These are phyloP conservation scores for Vanderwaltozyma verrucispora DNA, from an alignment of 805 yeast species.

Conservation along the genomic window DNA sequence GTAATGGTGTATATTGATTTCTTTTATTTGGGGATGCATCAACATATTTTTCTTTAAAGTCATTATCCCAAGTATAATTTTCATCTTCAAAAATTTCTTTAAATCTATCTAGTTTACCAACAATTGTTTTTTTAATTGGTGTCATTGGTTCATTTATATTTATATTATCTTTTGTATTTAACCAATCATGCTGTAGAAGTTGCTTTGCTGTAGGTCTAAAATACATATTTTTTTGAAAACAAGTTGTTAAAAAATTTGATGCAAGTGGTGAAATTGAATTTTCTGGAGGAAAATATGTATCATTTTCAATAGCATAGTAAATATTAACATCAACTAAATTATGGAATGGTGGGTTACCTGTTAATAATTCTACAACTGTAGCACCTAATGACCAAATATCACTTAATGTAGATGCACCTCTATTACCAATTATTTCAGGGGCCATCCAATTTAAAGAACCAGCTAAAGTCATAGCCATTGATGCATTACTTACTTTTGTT, in stretches of 20 bases:
- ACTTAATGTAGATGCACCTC: slow-evolving; percentile 78
- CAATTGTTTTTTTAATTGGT: not conserved
- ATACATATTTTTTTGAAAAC: slow-evolving; percentile 62
- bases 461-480: slow-evolving; percentile 41
- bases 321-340: slow-evolving; percentile 34
- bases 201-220: slow-evolving; percentile 54
- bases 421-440: slow-evolving; percentile 80
- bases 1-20: not conserved
- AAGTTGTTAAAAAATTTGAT: slow-evolving; percentile 55
- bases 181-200: slow-evolving; percentile 52
- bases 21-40: slow-evolving; percentile 9
- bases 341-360: slow-evolving; percentile 83
- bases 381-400: slow-evolving; percentile 95
- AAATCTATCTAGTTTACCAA: slow-evolving; percentile 15
- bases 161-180: slow-evolving; percentile 1
- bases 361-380: slow-evolving; percentile 77
- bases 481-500: slow-evolving; percentile 57
- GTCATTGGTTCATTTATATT: not conserved
- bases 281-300: slow-evolving; percentile 28
- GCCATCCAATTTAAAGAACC: slow-evolving; percentile 99
- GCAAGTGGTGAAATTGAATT: slow-evolving; percentile 35
- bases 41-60: slow-evolving; percentile 16
- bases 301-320: slow-evolving; percentile 32
- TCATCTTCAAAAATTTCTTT: slow-evolving; percentile 17
- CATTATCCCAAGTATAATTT: slow-evolving; percentile 21